These are phyloP conservation scores for Odonthalia washingtoniensis DNA, from an alignment of 31 red algal genomes.

Conservation along the genomic window DNA sequence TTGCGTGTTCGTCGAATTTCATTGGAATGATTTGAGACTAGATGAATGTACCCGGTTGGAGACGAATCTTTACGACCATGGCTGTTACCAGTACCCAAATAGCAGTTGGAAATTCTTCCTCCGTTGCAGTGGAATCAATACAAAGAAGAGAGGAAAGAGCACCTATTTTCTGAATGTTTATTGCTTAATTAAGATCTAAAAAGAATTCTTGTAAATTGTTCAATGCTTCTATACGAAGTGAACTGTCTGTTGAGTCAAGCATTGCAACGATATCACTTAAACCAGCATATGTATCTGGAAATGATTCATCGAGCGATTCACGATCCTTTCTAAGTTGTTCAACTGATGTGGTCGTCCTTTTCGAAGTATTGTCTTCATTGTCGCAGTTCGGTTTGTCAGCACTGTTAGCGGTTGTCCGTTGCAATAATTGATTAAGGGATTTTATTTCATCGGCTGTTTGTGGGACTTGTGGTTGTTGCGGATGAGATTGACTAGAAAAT, in stretches of 20 bases:
- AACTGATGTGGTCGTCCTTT: slow-evolving; percentile 14
- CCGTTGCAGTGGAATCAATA: slow-evolving; percentile 17
- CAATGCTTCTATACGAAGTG: slow-evolving; percentile 10
- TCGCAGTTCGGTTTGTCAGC: not conserved
- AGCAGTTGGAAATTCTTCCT: slow-evolving; percentile 51
- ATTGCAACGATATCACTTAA: slow-evolving; percentile 46
- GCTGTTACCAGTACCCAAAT: slow-evolving; percentile 82
- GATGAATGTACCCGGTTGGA: no score
- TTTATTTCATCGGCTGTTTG: slow-evolving; percentile 36
- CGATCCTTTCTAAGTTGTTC: slow-evolving; percentile 63
- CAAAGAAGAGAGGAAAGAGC: slow-evolving; percentile 78
- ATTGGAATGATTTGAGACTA: no score
- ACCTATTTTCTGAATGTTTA: slow-evolving; percentile 87
- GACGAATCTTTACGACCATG: no score
- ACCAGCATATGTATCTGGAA: slow-evolving; percentile 70
- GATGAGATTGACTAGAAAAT: not conserved
- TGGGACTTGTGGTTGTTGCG: no score
- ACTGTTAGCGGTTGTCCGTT: slow-evolving; percentile 70
- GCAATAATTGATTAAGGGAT: slow-evolving; percentile 73
- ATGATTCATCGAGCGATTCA: slow-evolving; percentile 81
- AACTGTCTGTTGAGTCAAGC: slow-evolving; percentile 4
- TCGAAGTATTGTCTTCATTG: not conserved
- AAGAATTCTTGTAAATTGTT: slow-evolving; percentile 81
- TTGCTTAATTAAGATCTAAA: slow-evolving; percentile 82
- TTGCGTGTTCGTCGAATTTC: no score